Conservation (phyloP, 352 stramenopile genomes). For the Pythium periplocum region DNA sequence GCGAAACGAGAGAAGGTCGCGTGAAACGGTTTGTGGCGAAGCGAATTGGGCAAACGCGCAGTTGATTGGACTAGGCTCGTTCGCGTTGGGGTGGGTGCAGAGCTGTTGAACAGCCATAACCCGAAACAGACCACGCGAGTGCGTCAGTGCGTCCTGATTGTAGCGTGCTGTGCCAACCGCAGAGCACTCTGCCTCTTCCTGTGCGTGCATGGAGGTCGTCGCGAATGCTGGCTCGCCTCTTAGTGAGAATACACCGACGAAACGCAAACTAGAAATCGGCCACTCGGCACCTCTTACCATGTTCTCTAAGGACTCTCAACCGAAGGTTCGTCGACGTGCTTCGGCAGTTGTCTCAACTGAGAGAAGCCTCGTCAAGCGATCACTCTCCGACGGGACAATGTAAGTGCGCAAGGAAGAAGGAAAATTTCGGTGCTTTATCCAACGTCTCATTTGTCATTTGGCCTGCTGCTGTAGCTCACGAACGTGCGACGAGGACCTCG, state of each 20-base stretch:
- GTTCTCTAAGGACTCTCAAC: slow-evolving; percentile 34
- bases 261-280: slow-evolving; percentile 56
- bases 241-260: slow-evolving; percentile 43
- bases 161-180: too few relatives aligned
- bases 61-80: too few relatives aligned
- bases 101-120: too few relatives aligned
- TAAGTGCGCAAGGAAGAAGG: slow-evolving; percentile 19
- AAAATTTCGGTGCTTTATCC: neutral
- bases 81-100: too few relatives aligned
- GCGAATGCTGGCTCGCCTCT: slow-evolving; percentile 1
- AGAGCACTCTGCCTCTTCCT: too few relatives aligned
- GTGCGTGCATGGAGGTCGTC: slow-evolving; percentile 29
- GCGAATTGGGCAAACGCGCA: neutral
- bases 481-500: slow-evolving; percentile 13
- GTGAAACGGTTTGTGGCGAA: neutral
- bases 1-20: neutral
- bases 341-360: slow-evolving; percentile 20
- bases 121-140: too few relatives aligned
- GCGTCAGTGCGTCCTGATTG: too few relatives aligned
- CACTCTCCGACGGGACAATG: slow-evolving; percentile 71
- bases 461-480: slow-evolving; percentile 6
- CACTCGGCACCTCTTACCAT: slow-evolving; percentile 22
- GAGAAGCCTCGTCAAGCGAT: slow-evolving; percentile 40
- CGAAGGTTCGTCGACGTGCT: slow-evolving; percentile 45
- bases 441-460: slow-evolving; percentile 3